Evolutionary conservation across 495 filamentous ascomycete genomes (phyloP).

Genomic region (Penicillium coffeae): DNA sequence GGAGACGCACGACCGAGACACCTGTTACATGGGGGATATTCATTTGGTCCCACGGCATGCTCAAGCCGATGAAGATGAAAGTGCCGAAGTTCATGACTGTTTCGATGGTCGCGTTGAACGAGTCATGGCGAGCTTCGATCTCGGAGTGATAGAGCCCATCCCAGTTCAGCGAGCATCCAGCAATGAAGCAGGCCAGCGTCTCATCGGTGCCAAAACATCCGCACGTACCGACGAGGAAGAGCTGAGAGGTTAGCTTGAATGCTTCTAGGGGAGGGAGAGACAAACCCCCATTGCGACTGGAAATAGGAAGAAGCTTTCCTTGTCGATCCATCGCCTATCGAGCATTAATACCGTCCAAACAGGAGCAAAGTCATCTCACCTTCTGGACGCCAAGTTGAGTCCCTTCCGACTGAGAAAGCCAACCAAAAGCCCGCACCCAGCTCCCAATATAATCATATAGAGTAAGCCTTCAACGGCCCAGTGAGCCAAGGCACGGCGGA

Average conservation of each 20-base stretch:
- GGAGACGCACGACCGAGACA: conserved; percentile 28
- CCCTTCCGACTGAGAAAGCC: conserved; percentile 30
- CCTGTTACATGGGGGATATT: conserved; percentile 26
- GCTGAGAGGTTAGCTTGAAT: conserved; percentile 11
- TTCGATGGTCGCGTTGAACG: conserved; percentile 35
- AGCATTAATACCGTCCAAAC: not conserved
- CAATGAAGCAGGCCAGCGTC: conserved; percentile 38
- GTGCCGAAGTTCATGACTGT: conserved; percentile 34
- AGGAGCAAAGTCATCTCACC: conserved; percentile 7
- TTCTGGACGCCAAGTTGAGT: conserved; percentile 24
- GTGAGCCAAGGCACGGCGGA: conserved; percentile 31
- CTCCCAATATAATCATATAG: conserved; percentile 40
- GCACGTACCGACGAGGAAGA: conserved; percentile 38
- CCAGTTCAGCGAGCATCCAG: conserved; percentile 38
- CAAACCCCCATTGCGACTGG: conserved; percentile 32
- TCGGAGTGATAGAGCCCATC: conserved; percentile 34
- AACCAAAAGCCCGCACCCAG: conserved; percentile 30
- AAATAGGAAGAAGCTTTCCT: conserved; percentile 29
- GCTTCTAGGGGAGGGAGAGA: not conserved
- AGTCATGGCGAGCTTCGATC: conserved; percentile 33
- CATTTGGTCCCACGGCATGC: conserved; percentile 38
- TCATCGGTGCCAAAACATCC: conserved; percentile 40
- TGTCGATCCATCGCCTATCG: conserved; percentile 33
- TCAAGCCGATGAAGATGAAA: conserved; percentile 44
- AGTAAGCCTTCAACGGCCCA: conserved; percentile 38